Conservation (phyloP, 78 protist genomes). For the Dictyostelium citrinum region DNA sequence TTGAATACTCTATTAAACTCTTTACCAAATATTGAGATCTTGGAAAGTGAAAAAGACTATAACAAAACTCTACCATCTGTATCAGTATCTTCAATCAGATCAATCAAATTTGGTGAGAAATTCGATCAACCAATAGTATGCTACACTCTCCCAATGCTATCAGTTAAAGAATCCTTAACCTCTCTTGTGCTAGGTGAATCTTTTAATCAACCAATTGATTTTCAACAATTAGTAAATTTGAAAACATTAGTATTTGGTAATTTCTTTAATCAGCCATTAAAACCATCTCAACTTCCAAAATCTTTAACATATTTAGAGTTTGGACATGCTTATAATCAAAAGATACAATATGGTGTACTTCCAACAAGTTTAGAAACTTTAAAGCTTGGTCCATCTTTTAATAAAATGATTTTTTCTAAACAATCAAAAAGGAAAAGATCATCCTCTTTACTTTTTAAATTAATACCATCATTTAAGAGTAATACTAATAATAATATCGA, state of each 20-base stretch:
- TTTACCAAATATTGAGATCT: background rate
- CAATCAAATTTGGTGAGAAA: background rate
- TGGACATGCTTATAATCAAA: background rate
- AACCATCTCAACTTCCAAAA: background rate
- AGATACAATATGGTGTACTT: background rate
- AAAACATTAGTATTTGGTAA: background rate
- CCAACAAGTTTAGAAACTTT: background rate
- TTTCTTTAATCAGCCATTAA: background rate
- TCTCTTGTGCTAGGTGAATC: background rate
- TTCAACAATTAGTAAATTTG: background rate
- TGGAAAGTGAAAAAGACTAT: background rate
- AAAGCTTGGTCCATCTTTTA: background rate
- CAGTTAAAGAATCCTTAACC: background rate
- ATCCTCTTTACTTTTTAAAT: background rate
- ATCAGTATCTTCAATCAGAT: background rate
- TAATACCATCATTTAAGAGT: background rate
- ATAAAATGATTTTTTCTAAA: background rate
- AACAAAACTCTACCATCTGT: background rate
- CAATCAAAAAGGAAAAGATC: background rate
- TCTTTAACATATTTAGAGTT: background rate
- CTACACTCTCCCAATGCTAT: background rate
- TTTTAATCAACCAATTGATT: background rate
- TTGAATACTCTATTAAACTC: background rate
- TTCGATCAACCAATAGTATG: background rate
- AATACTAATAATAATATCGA: background rate